phyloP scores from a whole-genome alignment of 2,329 filamentous ascomycete species.

The Myriosclerotinia duriaeana region DNA sequence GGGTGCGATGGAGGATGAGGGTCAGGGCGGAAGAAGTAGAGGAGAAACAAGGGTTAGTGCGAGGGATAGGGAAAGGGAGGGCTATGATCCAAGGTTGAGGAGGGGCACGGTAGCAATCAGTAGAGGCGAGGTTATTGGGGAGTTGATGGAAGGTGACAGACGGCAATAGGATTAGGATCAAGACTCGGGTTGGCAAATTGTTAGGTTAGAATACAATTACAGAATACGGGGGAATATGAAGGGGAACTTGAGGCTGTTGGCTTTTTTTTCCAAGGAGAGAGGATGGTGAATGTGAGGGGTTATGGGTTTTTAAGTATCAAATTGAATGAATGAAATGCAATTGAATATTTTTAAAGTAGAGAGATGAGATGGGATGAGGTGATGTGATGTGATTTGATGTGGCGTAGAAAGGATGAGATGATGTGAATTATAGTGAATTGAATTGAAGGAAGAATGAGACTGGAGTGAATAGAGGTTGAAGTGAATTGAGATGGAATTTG shows the following conservation, averaged over 20 bases:
- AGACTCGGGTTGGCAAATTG: background rate
- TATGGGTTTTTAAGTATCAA: background rate
- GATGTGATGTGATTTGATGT: background rate
- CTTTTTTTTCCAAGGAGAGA: background rate
- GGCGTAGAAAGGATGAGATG: too few species aligned
- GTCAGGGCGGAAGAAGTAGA: slow-evolving; percentile 3
- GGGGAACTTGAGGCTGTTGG: background rate
- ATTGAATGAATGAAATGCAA: background rate
- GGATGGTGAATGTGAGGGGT: background rate
- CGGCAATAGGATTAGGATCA: background rate
- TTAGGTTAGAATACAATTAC: background rate
- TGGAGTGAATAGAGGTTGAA: too few species aligned
- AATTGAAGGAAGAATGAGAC: too few species aligned
- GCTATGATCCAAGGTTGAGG: slow-evolving; percentile 19
- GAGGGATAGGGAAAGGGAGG: slow-evolving; percentile 6
- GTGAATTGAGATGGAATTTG: too few species aligned
- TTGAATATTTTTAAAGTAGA: background rate
- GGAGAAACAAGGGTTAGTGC: background rate
- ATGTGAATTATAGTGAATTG: too few species aligned
- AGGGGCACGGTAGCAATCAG: slow-evolving; percentile 10
- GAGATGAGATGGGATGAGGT: background rate
- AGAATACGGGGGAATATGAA: background rate
- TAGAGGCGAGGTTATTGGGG: background rate
- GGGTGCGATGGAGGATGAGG: slow-evolving; percentile 18
- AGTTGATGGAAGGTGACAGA: background rate